Percentiles rank a stretch among this genome's conserved stretches.
phyloP scores from a whole-genome alignment of 192 early-diverging fungal species.

The Helicostylum pulchrum region DNA sequence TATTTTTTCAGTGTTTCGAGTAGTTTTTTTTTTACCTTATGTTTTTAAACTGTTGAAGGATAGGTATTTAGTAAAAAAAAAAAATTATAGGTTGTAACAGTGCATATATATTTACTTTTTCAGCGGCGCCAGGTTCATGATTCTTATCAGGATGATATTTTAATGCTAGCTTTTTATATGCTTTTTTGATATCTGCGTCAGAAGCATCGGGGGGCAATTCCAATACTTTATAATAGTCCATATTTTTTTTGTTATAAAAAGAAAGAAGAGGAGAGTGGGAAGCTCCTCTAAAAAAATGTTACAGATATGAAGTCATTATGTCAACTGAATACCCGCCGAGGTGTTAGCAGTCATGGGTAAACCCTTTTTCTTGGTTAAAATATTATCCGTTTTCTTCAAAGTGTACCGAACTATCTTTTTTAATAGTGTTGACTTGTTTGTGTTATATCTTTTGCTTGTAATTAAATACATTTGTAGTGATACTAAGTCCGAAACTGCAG shows the following conservation, averaged over 20 bases:
- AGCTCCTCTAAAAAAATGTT: neutral
- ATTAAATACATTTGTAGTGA: no score
- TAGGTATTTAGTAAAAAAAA: neutral
- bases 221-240: constrained; percentile 68
- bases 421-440: no score
- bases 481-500: no score
- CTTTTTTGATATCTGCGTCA: constrained; percentile 69
- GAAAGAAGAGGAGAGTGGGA: neutral
- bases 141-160: constrained; percentile 72
- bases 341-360: no score
- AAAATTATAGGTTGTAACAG: neutral
- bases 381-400: no score
- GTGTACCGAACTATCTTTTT: no score
- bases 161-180: constrained; percentile 68
- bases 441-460: no score
- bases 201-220: constrained; percentile 56
- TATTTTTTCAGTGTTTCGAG: no score
- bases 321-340: no score
- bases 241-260: neutral
- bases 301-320: no score
- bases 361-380: no score
- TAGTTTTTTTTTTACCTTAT: constrained; percentile 18
- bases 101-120: constrained; percentile 23
- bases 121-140: constrained; percentile 17
- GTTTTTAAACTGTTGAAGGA: constrained; percentile 17